phyloP scores from a whole-genome alignment of 345 rosid species.

The Salix dunnii region DNA sequence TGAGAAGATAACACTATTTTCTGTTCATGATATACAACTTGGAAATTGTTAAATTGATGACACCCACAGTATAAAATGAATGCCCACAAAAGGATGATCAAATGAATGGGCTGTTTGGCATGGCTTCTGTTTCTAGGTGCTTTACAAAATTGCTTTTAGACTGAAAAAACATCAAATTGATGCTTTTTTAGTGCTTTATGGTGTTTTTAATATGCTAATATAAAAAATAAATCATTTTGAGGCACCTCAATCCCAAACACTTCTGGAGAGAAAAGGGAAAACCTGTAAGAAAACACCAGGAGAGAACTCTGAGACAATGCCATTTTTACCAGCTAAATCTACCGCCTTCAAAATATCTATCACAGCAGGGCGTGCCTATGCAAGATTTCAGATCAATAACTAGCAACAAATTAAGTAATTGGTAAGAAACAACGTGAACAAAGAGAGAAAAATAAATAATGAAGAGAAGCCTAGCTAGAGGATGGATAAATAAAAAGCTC shows the following conservation, averaged over 20 bases:
- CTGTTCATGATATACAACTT: not conserved
- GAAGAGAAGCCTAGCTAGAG: not conserved
- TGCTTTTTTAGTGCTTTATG: too few relatives aligned
- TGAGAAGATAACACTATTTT: not conserved
- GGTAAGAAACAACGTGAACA: not conserved
- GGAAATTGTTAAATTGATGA: slow-evolving; percentile 2
- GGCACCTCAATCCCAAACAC: too few relatives aligned
- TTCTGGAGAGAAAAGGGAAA: not conserved
- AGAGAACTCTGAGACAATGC: slow-evolving; percentile 67
- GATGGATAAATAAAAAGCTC: not conserved
- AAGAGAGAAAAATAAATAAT: not conserved
- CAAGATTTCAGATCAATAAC: slow-evolving; percentile 22
- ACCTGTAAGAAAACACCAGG: slow-evolving; percentile 98
- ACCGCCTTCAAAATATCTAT: slow-evolving; percentile 53
- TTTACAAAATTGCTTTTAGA: too few relatives aligned
- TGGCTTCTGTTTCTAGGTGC: too few relatives aligned
- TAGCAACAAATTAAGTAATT: slow-evolving; percentile 13
- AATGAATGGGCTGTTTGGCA: too few relatives aligned
- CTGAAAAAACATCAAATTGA: too few relatives aligned
- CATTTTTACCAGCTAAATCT: slow-evolving; percentile 71
- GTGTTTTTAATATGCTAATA: too few relatives aligned
- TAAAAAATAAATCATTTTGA: too few relatives aligned
- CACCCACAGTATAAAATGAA: not conserved
- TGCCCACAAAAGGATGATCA: too few relatives aligned
- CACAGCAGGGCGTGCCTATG: slow-evolving; percentile 77